Conservation (phyloP, 2,329 filamentous ascomycete genomes). For the Pezicula rhizophila region DNA sequence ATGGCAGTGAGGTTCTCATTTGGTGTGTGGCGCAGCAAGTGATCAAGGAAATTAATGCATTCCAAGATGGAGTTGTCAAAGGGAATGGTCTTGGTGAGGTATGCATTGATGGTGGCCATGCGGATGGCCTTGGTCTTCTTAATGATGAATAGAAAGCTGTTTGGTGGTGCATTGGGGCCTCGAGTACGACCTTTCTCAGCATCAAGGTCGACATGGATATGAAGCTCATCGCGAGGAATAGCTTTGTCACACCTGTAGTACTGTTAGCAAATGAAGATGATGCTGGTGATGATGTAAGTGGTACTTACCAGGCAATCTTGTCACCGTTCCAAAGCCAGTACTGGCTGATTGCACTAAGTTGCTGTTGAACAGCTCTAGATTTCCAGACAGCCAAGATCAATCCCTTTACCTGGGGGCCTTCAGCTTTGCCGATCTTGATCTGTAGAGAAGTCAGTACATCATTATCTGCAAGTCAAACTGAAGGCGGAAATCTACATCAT, state of each 20-base stretch:
- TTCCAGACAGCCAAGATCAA: conserved; percentile 74
- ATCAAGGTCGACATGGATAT: conserved; percentile 67
- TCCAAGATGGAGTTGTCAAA: conserved; percentile 68
- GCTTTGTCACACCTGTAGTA: conserved; percentile 28
- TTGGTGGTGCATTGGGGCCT: conserved; percentile 15
- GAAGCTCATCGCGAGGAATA: conserved; percentile 38
- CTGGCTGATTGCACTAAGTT: conserved; percentile 40
- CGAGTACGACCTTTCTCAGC: conserved; percentile 41
- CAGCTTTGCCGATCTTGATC: conserved; percentile 60
- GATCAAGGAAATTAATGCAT: conserved; percentile 85
- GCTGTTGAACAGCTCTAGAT: conserved; percentile 50
- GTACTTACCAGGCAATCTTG: conserved; percentile 73
- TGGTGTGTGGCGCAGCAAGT: conserved; percentile 77
- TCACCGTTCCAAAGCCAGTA: conserved; percentile 75
- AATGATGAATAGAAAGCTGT: conserved; percentile 57
- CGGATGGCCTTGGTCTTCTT: conserved; percentile 61
- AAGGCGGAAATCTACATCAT: conserved; percentile 59
- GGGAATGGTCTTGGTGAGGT: conserved; percentile 52
- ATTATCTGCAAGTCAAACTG: neutral
- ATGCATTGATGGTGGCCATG: conserved; percentile 59
- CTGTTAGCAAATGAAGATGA: conserved; percentile 3
- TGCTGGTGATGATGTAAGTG: neutral
- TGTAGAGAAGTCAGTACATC: conserved; percentile 27
- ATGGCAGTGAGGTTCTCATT: conserved; percentile 61
- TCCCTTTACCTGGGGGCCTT: conserved; percentile 44